These are phyloP conservation scores for Crithidia sp. DNA, from an alignment of 208 protist species.

Conservation along the genomic window DNA sequence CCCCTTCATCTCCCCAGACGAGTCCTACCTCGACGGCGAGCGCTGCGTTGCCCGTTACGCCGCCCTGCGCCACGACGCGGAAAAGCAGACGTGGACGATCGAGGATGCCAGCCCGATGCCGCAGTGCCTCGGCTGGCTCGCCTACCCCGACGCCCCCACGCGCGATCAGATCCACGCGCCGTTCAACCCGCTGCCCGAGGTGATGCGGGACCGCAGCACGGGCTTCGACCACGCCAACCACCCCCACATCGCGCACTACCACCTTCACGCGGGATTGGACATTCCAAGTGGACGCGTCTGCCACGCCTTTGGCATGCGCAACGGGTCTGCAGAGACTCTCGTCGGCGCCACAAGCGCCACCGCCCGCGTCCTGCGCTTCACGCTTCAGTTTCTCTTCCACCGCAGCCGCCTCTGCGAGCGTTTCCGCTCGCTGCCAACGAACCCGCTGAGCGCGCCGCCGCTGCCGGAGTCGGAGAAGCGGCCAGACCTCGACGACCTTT, in stretches of 20 bases:
- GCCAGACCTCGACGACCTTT: slow-evolving; percentile 38
- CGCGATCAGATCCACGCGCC: slow-evolving; percentile 51
- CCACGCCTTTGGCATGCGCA: slow-evolving; percentile 42
- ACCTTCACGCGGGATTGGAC: slow-evolving; percentile 35
- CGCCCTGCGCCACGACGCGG: slow-evolving; percentile 34
- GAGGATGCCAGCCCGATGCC: slow-evolving; percentile 37
- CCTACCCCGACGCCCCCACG: slow-evolving; percentile 48
- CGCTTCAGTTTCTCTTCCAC: slow-evolving; percentile 59
- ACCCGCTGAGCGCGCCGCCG: slow-evolving; percentile 51
- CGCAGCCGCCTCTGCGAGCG: slow-evolving; percentile 40
- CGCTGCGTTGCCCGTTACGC: slow-evolving; percentile 66
- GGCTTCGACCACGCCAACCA: slow-evolving; percentile 47
- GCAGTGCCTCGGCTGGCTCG: slow-evolving; percentile 59
- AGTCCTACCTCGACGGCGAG: slow-evolving; percentile 64
- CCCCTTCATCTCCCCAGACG: slow-evolving; percentile 48
- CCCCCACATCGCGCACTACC: slow-evolving; percentile 48
- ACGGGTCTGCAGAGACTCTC: slow-evolving; percentile 44
- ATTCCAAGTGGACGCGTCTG: slow-evolving; percentile 31
- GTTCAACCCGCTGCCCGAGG: slow-evolving; percentile 43
- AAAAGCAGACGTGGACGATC: slow-evolving; percentile 48
- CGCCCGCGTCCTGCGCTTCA: slow-evolving; percentile 62
- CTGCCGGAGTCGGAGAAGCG: slow-evolving; percentile 22
- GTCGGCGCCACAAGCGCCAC: slow-evolving; percentile 54
- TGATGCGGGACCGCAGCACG: slow-evolving; percentile 46
- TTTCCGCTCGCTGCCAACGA: slow-evolving; percentile 54